These are phyloP conservation scores for Tolypocladium pustulatum DNA, from an alignment of 2,329 filamentous ascomycete species.

Conservation along the genomic window DNA sequence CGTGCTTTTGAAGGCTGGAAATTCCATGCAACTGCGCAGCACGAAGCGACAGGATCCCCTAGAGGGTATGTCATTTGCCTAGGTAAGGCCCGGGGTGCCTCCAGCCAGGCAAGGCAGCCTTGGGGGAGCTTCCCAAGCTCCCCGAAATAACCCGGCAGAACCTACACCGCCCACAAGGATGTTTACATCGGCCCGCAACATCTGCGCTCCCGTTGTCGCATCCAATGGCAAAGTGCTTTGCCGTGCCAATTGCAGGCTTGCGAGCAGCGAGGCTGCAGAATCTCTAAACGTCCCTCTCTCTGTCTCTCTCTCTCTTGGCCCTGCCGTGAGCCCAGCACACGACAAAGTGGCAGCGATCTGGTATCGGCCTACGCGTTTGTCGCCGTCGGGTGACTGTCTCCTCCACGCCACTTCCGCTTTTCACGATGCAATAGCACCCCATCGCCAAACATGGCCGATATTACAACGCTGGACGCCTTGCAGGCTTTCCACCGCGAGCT, in stretches of 20 bases:
- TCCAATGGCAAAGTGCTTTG: conserved; percentile 8
- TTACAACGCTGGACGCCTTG: conserved; percentile 64
- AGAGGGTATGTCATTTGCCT: neutral
- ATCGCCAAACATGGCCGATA: conserved; percentile 54
- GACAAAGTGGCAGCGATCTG: conserved; percentile 6
- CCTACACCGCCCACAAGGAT: conserved; percentile 19
- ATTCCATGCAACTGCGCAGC: neutral
- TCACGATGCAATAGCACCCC: conserved; percentile 36
- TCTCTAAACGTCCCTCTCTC: conserved; percentile 10
- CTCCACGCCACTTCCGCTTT: neutral
- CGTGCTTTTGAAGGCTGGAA: too few species aligned
- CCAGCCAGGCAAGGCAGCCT: neutral
- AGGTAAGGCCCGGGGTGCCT: neutral
- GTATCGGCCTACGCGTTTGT: neutral
- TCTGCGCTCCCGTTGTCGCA: conserved; percentile 10
- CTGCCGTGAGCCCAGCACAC: conserved; percentile 1
- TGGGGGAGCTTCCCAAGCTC: neutral
- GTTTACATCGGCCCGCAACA: conserved; percentile 16
- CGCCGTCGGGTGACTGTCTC: neutral
- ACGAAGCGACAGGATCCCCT: neutral
- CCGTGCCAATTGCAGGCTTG: conserved; percentile 9
- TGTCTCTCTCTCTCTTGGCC: conserved; percentile 1
- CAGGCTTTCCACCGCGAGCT: conserved; percentile 82
- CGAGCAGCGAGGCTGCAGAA: conserved; percentile 21
- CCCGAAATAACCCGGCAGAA: conserved; percentile 19